Percentiles rank a stretch among this genome's conserved stretches.
Evolutionary conservation across 345 rosid genomes (phyloP).

Genomic region (Psidium guajava): DNA sequence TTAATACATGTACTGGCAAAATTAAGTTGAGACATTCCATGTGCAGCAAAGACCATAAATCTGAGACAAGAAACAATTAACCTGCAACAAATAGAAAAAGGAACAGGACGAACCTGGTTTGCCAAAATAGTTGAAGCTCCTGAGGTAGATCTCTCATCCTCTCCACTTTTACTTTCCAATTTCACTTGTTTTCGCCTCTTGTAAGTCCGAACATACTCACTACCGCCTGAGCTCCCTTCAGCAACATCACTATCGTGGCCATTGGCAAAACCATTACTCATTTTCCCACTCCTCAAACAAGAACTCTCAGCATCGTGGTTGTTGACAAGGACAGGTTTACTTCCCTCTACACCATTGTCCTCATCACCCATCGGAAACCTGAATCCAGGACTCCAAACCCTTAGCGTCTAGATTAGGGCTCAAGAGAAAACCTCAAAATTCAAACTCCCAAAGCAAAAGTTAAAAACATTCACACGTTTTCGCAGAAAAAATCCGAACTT

Average conservation of each 20-base stretch:
- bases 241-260: conserved; percentile 20
- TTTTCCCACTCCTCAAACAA: conserved; percentile 17
- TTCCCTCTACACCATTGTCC: background rate
- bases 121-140: conserved; percentile 22
- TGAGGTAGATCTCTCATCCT: conserved; percentile 16
- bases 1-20: background rate
- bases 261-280: conserved; percentile 22
- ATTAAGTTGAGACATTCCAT: background rate
- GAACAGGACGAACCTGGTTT: conserved; percentile 30
- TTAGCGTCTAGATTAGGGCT: background rate
- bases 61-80: background rate
- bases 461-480: background rate
- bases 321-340: background rate
- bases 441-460: background rate
- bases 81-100: background rate
- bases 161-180: conserved; percentile 20
- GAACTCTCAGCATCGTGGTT: background rate
- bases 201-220: conserved; percentile 41
- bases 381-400: background rate
- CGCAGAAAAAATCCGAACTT: background rate
- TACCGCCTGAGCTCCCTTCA: conserved; percentile 25
- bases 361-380: background rate
- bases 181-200: conserved; percentile 55
- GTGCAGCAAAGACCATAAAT: background rate
- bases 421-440: background rate